phyloP scores from a whole-genome alignment of 768 basidiomycete species.

The Albatrellus ellisii region DNA sequence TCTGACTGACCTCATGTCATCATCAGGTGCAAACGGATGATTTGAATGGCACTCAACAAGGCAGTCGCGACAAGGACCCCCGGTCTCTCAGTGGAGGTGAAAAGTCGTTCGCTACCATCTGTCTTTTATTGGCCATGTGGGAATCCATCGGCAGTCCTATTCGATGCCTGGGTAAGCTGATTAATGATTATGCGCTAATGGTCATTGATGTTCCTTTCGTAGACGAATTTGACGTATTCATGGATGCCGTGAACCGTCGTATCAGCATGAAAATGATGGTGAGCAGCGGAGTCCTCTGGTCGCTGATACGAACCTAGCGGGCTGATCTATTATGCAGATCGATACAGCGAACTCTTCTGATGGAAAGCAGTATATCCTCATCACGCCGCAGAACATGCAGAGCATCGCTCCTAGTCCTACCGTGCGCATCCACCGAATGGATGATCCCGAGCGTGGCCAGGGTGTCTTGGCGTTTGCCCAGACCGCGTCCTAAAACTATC shows the following conservation, averaged over 20 bases:
- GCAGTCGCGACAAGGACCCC: conserved; percentile 62
- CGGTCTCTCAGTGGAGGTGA: conserved; percentile 86
- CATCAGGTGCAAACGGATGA: conserved; percentile 74
- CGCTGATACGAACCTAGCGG: not conserved
- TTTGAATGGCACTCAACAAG: conserved; percentile 45
- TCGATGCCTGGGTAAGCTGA: conserved; percentile 64
- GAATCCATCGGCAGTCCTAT: conserved; percentile 90
- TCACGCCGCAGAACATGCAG: conserved; percentile 91
- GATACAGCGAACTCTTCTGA: conserved; percentile 81
- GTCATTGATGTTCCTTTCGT: conserved; percentile 2
- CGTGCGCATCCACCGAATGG: conserved; percentile 68
- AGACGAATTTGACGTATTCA: conserved; percentile 99
- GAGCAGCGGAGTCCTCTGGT: conserved; percentile 15
- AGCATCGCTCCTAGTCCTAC: conserved; percentile 53
- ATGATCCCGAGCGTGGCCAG: conserved; percentile 64
- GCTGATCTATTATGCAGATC: conserved; percentile 34
- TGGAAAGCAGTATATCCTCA: conserved; percentile 87
- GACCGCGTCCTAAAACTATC: conserved; percentile 3
- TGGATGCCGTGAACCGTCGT: conserved; percentile 86
- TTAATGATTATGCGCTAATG: not conserved
- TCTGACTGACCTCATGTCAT: not conserved
- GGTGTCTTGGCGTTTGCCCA: conserved; percentile 25
- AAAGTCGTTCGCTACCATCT: conserved; percentile 95
- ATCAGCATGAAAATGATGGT: conserved; percentile 97
- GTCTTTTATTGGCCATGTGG: conserved; percentile 89